These are phyloP conservation scores for Pichia phayaonensis DNA, from an alignment of 805 yeast species.

Conservation along the genomic window DNA sequence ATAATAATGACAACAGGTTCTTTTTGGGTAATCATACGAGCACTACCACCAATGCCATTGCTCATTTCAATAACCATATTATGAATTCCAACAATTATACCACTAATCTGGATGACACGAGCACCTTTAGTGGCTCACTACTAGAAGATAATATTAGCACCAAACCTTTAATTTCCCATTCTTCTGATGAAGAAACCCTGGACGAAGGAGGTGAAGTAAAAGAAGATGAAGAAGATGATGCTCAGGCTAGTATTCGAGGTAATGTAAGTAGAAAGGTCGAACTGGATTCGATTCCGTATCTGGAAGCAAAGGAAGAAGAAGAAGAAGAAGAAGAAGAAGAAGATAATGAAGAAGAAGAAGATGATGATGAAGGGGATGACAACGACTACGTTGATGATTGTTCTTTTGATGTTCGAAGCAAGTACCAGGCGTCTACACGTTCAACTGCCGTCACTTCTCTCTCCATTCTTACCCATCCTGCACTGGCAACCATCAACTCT, in stretches of 20 bases:
- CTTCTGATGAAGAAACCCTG: constrained; percentile 9
- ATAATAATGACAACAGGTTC: not conserved
- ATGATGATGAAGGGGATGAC: not conserved
- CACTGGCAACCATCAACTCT: constrained; percentile 2
- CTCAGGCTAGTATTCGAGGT: not conserved
- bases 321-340: not conserved
- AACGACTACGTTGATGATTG: not conserved
- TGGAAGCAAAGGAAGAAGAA: not conserved
- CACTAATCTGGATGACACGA: not conserved
- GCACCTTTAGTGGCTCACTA: constrained; percentile 4
- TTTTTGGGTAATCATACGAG: not conserved
- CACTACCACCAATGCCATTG: not conserved
- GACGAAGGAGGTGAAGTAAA: not conserved
- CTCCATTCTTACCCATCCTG: constrained; percentile 2
- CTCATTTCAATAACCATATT: not conserved
- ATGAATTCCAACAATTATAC: not conserved
- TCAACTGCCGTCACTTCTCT: constrained; percentile 10
- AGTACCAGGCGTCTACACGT: constrained; percentile 2
- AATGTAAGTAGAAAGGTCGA: not conserved
- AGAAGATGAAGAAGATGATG: not conserved
- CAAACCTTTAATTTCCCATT: constrained; percentile 36
- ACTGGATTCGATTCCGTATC: not conserved
- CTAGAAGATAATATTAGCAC: constrained; percentile 32
- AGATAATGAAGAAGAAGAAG: not conserved
- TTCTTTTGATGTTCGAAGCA: constrained; percentile 5